These are phyloP conservation scores for Daldinia bambusicola DNA, from an alignment of 495 filamentous ascomycete species.

Conservation along the genomic window DNA sequence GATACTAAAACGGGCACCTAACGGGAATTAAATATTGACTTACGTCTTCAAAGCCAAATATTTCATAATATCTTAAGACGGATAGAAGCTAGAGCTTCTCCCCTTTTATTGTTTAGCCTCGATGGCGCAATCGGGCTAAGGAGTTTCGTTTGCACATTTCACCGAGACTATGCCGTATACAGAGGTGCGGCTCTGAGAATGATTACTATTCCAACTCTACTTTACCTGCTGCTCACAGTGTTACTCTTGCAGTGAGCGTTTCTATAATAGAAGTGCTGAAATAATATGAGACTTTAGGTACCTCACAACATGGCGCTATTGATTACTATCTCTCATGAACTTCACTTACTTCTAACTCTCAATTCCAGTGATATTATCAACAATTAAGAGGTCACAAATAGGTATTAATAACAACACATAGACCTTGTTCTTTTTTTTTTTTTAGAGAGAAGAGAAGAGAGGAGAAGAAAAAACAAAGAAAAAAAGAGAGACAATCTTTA, in stretches of 20 bases:
- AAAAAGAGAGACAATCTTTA: neutral
- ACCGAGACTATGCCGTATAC: constrained; percentile 35
- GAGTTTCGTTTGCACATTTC: constrained; percentile 22
- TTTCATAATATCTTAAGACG: neutral
- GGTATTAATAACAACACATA: too few species aligned
- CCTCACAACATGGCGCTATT: neutral
- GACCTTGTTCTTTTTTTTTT: too few species aligned
- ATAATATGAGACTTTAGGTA: neutral
- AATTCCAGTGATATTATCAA: too few species aligned
- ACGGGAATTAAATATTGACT: neutral
- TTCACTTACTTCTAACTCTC: neutral
- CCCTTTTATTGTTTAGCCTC: constrained; percentile 13
- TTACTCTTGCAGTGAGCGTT: neutral
- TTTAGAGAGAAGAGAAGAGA: neutral
- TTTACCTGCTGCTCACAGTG: neutral
- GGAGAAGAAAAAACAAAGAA: too few species aligned
- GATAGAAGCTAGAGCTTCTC: constrained; percentile 1
- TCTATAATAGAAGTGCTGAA: neutral
- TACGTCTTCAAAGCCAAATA: neutral
- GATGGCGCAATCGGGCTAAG: constrained; percentile 36
- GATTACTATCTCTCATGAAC: neutral
- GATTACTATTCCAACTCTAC: neutral
- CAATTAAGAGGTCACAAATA: too few species aligned
- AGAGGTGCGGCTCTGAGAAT: constrained; percentile 28
- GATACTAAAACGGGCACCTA: neutral